These are phyloP conservation scores for Plectosphaerella cucumerina DNA, from an alignment of 2,329 filamentous ascomycete species.

Conservation along the genomic window DNA sequence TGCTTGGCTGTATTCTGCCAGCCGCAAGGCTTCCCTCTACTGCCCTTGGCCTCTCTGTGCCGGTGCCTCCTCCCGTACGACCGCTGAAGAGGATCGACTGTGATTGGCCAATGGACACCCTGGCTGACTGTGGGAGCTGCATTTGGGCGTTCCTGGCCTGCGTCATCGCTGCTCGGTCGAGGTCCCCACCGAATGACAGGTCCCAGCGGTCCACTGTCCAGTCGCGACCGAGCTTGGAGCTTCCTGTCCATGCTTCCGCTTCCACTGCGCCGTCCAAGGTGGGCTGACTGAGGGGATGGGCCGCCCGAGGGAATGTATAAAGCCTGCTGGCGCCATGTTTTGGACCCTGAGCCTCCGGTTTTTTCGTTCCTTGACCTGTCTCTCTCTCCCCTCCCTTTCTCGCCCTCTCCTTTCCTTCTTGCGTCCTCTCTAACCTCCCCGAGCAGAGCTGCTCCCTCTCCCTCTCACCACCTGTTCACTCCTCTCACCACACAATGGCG, in stretches of 20 bases:
- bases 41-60: too few species aligned
- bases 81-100: not conserved
- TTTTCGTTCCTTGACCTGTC: constrained; percentile 1
- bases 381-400: constrained; percentile 9
- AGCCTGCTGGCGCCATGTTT: not conserved
- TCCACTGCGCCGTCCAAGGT: not conserved
- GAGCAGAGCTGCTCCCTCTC: constrained; percentile 10
- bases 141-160: not conserved
- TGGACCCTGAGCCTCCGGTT: not conserved
- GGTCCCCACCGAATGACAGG: too few species aligned
- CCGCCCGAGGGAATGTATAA: not conserved
- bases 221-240: too few species aligned
- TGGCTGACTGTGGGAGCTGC: not conserved
- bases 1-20: too few species aligned
- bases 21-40: too few species aligned
- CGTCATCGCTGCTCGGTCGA: not conserved
- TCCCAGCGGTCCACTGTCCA: too few species aligned
- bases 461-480: constrained; percentile 5
- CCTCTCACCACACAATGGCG: constrained; percentile 32
- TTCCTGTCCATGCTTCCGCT: too few species aligned
- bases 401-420: constrained; percentile 7
- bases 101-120: not conserved
- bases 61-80: too few species aligned
- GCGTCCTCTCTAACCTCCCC: constrained; percentile 1
- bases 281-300: not conserved